Evolutionary conservation across 441 rosid species (phyloP), one percentile per base, ranked within the genome.

Genomic region (Gossypium aridum): DNA sequence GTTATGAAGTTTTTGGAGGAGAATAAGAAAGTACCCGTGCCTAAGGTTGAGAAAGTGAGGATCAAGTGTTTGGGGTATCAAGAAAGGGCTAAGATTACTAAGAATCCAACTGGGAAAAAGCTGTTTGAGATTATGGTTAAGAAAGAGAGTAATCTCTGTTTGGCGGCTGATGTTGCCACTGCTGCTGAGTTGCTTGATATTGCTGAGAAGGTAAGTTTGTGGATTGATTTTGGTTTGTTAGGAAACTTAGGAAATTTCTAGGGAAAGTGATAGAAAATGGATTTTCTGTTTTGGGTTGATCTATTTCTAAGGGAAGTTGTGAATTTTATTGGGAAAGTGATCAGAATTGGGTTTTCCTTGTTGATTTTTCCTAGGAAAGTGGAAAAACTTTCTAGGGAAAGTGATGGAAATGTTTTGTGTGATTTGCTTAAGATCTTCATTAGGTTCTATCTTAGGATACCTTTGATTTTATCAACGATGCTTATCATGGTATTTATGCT

Each of bases 81-180:
- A 57, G 94, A 93, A 74, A 88, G 96, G 80, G 90, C 86, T 1
- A 90, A 86, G 70, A 14, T 95, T 68, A 82, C 86, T 0, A 93
- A 79, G 90, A 95, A 95, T 80, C 88, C 88, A 1, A 83, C 85
- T 0, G 99, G 97, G 74, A 95, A 84, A 84, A 90, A 81, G 78
- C 75, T 91, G 64, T 95, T 85, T 82, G 95, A 91, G 76, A 80
- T 93, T 66, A 93, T 93, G 99, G 80, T 87, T 72, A 82, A 85
- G 88, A 95, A 95, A 72, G 88, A 95, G 82, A 91, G 90, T 14
- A 93, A 93, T 86, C 86, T 95, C 49, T 93, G 98, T 54, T 81
- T 93, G 73, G 99, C 98, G 45, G 99, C 98, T 37, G 99, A 91
- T 78, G 99, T 91, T 73, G 91, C 88, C 25, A 87, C 97, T 43